Conservation (phyloP, 1,139 yeast species). For the Yamadazyma membranifaciens region DNA sequence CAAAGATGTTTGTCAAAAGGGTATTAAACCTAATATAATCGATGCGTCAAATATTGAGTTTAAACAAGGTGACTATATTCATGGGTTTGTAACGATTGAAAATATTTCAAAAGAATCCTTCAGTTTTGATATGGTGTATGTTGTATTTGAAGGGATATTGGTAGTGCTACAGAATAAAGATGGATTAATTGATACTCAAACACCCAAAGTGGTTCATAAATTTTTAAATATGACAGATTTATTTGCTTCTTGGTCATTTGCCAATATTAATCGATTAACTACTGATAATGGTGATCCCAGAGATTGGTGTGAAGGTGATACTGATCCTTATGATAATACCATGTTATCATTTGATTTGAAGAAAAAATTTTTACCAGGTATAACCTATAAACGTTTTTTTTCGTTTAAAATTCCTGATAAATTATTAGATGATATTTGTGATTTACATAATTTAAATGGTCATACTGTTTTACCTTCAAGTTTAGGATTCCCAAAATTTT, state of each 20-base stretch:
- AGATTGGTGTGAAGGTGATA: constrained; percentile 51
- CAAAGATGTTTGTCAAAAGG: constrained; percentile 43
- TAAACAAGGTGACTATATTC: constrained; percentile 39
- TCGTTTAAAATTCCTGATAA: constrained; percentile 44
- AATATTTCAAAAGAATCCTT: constrained; percentile 28
- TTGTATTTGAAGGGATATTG: constrained; percentile 35
- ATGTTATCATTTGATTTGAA: constrained; percentile 37
- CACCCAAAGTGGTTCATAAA: constrained; percentile 27
- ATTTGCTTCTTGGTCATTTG: constrained; percentile 48
- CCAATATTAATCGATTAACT: constrained; percentile 43
- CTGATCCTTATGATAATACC: constrained; percentile 43
- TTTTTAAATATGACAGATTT: constrained; percentile 46
- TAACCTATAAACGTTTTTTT: constrained; percentile 42
- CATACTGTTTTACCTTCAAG: constrained; percentile 43
- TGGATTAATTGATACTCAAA: constrained; percentile 29
- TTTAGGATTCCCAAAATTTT: constrained; percentile 31
- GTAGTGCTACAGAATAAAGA: constrained; percentile 27
- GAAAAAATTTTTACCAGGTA: constrained; percentile 36
- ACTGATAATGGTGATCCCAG: constrained; percentile 50
- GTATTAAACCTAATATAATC: constrained; percentile 30
- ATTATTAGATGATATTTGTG: constrained; percentile 42
- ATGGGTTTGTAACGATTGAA: constrained; percentile 37
- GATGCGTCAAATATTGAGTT: constrained; percentile 32
- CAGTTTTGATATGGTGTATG: constrained; percentile 43
- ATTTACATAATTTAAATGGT: constrained; percentile 30